A percentile compares a stretch with the other conserved stretches of the same genome.
Evolutionary conservation across 2,329 filamentous ascomycete genomes (phyloP).

Genomic region (Phialophora tarda): DNA sequence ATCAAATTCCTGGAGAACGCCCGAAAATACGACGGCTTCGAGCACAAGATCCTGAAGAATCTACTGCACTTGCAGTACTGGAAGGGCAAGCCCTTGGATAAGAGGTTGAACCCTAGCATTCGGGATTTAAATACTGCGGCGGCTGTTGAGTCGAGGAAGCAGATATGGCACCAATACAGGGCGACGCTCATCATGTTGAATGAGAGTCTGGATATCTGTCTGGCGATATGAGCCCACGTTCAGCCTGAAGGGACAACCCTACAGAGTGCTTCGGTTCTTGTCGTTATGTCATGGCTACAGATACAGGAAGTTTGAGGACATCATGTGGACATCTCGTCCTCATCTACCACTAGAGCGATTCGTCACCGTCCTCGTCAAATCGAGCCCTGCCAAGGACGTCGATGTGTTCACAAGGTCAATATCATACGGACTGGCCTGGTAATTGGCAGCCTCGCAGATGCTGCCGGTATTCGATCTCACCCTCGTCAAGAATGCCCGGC

Average conservation of each 20-base stretch:
- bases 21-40: constrained; percentile 47
- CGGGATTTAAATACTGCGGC: constrained; percentile 39
- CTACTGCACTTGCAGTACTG: constrained; percentile 53
- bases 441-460: constrained; percentile 37
- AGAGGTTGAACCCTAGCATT: constrained; percentile 41
- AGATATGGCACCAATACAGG: constrained; percentile 50
- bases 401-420: constrained; percentile 45
- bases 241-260: not conserved
- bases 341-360: constrained; percentile 18
- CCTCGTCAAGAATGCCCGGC: constrained; percentile 24
- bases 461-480: constrained; percentile 30
- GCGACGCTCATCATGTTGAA: constrained; percentile 54
- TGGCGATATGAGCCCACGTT: constrained; percentile 36
- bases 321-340: not conserved
- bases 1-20: constrained; percentile 53
- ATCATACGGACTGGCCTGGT: constrained; percentile 44
- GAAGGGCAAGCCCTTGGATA: constrained; percentile 45
- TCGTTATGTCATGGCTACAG: not conserved
- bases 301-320: not conserved
- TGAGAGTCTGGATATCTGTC: constrained; percentile 54
- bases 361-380: constrained; percentile 28
- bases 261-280: not conserved
- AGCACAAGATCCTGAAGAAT: constrained; percentile 56
- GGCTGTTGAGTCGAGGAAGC: constrained; percentile 42
- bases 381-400: constrained; percentile 40